Conservation (phyloP, 2,329 filamentous ascomycete genomes). For the Lanzia echinophila region DNA sequence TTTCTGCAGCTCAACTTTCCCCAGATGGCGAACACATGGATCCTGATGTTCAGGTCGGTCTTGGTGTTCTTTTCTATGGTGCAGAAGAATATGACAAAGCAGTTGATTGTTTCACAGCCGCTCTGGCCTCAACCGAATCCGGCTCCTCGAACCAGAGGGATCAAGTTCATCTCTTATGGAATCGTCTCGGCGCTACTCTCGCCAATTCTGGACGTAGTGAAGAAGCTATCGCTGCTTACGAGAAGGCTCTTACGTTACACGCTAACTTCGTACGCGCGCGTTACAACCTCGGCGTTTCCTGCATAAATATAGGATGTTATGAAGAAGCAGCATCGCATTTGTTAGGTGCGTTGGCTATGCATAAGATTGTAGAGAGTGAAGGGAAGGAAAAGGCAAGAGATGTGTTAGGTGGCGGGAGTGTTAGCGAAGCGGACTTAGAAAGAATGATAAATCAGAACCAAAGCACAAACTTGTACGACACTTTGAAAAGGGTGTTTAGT, state of each 20-base stretch:
- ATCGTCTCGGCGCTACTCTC: conserved; percentile 88
- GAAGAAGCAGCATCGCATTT: conserved; percentile 90
- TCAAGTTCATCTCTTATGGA: conserved; percentile 93
- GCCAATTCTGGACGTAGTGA: conserved; percentile 91
- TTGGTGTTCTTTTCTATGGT: conserved; percentile 96
- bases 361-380: conserved; percentile 84
- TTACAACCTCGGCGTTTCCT: conserved; percentile 93
- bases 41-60: conserved; percentile 92
- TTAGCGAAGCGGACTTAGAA: conserved; percentile 69
- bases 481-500: conserved; percentile 85
- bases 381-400: conserved; percentile 78
- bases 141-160: conserved; percentile 77
- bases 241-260: conserved; percentile 80
- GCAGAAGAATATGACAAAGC: conserved; percentile 98
- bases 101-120: conserved; percentile 94
- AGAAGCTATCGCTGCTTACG: conserved; percentile 95
- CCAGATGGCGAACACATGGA: conserved; percentile 95
- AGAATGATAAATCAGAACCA: conserved; percentile 91
- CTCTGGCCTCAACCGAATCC: conserved; percentile 76
- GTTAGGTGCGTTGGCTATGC: conserved; percentile 87
- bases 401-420: conserved; percentile 57
- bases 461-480: conserved; percentile 95
- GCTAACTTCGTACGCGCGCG: conserved; percentile 95
- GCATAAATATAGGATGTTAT: conserved; percentile 96
- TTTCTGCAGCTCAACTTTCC: conserved; percentile 83